phyloP scores from a whole-genome alignment of 2,329 filamentous ascomycete species.

The Tolypocladium tundrense region DNA sequence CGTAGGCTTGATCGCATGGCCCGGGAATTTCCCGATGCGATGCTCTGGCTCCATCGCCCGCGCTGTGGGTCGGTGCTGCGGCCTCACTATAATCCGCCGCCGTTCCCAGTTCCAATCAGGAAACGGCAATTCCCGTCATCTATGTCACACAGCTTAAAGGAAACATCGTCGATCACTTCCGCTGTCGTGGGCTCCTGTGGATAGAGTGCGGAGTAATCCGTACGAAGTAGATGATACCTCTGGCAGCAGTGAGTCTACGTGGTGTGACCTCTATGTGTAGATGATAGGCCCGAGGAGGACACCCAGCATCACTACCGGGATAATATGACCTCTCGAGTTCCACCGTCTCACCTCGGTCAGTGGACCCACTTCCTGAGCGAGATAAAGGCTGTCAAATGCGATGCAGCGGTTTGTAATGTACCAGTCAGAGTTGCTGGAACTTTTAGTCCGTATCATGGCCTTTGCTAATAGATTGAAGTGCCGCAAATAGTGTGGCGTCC shows the following conservation, averaged over 20 bases:
- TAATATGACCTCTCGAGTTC: not conserved
- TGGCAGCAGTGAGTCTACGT: not conserved
- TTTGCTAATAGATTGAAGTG: too few species aligned
- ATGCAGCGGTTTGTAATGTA: too few species aligned
- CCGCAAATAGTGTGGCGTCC: too few species aligned
- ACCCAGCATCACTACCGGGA: not conserved
- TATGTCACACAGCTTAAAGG: too few species aligned
- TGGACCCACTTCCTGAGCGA: too few species aligned
- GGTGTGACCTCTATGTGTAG: not conserved
- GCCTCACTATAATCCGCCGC: constrained; percentile 1
- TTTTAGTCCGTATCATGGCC: too few species aligned
- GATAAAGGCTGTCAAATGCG: too few species aligned
- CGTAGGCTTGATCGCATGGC: not conserved
- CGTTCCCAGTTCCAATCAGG: not conserved
- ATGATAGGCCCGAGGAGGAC: not conserved
- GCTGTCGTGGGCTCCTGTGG: not conserved
- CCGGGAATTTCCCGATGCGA: not conserved
- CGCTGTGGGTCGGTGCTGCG: not conserved
- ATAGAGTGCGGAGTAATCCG: too few species aligned
- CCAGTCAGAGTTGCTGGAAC: too few species aligned
- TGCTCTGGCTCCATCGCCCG: not conserved
- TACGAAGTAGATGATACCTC: too few species aligned
- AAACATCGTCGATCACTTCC: not conserved
- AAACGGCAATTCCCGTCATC: not conserved
- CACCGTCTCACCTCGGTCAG: not conserved